Evolutionary conservation across 1,284 basidiomycete species (phyloP).

Genomic region (Marasmius tenuissimus): DNA sequence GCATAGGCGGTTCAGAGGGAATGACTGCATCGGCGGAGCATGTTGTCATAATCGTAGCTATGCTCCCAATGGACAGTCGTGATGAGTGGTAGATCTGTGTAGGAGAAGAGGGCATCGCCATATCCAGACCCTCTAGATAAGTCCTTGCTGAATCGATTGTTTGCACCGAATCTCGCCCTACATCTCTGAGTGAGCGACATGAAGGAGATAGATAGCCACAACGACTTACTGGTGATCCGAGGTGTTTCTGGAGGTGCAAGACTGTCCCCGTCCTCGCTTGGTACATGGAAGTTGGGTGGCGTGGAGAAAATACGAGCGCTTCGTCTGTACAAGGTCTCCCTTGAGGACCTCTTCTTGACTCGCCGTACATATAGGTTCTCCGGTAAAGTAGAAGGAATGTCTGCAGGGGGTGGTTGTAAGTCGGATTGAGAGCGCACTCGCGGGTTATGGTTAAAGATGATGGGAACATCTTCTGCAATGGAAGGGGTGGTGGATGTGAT

Average conservation of each 20-base stretch:
- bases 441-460: slow-evolving; percentile 54
- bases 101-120: slow-evolving; percentile 38
- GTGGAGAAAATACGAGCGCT: slow-evolving; percentile 24
- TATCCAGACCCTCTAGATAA: slow-evolving; percentile 41
- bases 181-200: slow-evolving; percentile 15
- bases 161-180: slow-evolving; percentile 45
- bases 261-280: background rate
- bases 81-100: slow-evolving; percentile 28
- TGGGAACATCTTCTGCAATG: slow-evolving; percentile 36
- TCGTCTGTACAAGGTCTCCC: slow-evolving; percentile 11
- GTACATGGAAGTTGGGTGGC: slow-evolving; percentile 14
- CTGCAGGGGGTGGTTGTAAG: slow-evolving; percentile 53
- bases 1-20: slow-evolving; percentile 9
- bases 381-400: slow-evolving; percentile 29
- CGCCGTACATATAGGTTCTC: slow-evolving; percentile 18
- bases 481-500: slow-evolving; percentile 25
- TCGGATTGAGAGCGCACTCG: slow-evolving; percentile 17
- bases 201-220: background rate
- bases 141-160: slow-evolving; percentile 37
- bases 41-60: slow-evolving; percentile 43
- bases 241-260: slow-evolving; percentile 12
- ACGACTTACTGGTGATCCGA: slow-evolving; percentile 9
- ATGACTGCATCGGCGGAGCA: slow-evolving; percentile 26
- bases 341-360: slow-evolving; percentile 24
- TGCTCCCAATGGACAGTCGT: slow-evolving; percentile 53